Percentiles rank a stretch among this genome's conserved stretches.
Conservation (phyloP, 208 protist species). For the Crithidia expoeki region DNA sequence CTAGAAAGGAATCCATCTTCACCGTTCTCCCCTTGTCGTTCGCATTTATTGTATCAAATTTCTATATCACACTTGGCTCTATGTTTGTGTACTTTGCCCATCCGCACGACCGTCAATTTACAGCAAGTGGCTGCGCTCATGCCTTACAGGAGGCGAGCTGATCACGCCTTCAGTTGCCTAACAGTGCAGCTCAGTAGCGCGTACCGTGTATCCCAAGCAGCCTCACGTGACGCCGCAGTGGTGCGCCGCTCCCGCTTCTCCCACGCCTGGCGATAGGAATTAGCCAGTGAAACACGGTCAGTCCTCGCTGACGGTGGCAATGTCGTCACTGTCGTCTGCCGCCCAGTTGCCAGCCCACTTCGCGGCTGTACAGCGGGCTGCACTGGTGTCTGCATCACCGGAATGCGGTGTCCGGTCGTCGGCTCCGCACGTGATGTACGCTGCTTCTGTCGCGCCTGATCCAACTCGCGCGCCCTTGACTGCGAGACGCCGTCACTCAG, state of each 20-base stretch:
- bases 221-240: slow-evolving; percentile 14
- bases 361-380: slow-evolving; percentile 16
- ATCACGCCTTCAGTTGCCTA: neutral
- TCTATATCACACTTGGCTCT: too few species aligned
- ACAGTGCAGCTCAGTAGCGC: slow-evolving; percentile 27
- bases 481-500: neutral
- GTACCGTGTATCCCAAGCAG: slow-evolving; percentile 37
- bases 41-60: too few species aligned
- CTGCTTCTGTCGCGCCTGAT: slow-evolving; percentile 21
- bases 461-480: slow-evolving; percentile 21
- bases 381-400: slow-evolving; percentile 26
- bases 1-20: too few species aligned
- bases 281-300: slow-evolving; percentile 32
- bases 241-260: slow-evolving; percentile 27
- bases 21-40: too few species aligned
- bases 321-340: slow-evolving; percentile 19
- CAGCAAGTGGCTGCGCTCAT: neutral
- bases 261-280: slow-evolving; percentile 34
- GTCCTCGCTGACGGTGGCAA: slow-evolving; percentile 21
- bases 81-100: neutral
- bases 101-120: too few species aligned
- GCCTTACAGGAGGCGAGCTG: neutral
- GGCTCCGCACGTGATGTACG: slow-evolving; percentile 23
- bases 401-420: slow-evolving; percentile 16
- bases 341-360: slow-evolving; percentile 8